Evolutionary conservation across 2,329 filamentous ascomycete species (phyloP).

Genomic region (Verticillium isaacii): DNA sequence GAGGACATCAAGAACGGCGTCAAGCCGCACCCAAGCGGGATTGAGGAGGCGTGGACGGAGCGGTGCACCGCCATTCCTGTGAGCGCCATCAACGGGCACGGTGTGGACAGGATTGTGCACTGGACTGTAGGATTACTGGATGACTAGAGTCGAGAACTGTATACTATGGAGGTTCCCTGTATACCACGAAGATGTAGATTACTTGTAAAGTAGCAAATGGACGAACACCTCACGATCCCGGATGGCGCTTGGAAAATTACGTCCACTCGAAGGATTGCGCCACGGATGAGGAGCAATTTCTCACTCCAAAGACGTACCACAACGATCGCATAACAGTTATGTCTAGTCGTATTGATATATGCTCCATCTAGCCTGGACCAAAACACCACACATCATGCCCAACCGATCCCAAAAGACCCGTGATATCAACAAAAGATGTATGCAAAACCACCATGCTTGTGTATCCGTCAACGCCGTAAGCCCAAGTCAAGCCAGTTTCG

Average conservation of each 20-base stretch:
- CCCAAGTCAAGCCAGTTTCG: not conserved
- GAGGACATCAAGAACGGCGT: constrained; percentile 56
- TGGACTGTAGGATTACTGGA: constrained; percentile 67
- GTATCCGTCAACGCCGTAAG: not conserved
- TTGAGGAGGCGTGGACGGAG: constrained; percentile 51
- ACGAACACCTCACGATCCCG: not conserved
- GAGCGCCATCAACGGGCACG: constrained; percentile 83
- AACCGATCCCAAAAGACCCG: not conserved
- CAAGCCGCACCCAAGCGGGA: constrained; percentile 67
- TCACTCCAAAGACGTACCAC: not conserved
- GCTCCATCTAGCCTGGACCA: not conserved
- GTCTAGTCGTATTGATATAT: not conserved
- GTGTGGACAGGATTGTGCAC: constrained; percentile 69
- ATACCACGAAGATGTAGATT: not conserved
- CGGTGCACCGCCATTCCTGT: constrained; percentile 73
- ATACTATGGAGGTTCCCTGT: not conserved
- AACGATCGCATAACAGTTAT: not conserved
- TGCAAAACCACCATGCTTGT: not conserved
- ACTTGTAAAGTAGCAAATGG: not conserved
- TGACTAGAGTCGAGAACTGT: constrained; percentile 21
- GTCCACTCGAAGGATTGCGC: not conserved
- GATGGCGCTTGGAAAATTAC: not conserved
- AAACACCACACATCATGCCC: not conserved
- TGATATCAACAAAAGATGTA: not conserved
- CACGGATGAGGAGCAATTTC: too few relatives aligned